Evolutionary conservation across 768 basidiomycete species (phyloP).

Genomic region (Coprinopsis strossmayeri): DNA sequence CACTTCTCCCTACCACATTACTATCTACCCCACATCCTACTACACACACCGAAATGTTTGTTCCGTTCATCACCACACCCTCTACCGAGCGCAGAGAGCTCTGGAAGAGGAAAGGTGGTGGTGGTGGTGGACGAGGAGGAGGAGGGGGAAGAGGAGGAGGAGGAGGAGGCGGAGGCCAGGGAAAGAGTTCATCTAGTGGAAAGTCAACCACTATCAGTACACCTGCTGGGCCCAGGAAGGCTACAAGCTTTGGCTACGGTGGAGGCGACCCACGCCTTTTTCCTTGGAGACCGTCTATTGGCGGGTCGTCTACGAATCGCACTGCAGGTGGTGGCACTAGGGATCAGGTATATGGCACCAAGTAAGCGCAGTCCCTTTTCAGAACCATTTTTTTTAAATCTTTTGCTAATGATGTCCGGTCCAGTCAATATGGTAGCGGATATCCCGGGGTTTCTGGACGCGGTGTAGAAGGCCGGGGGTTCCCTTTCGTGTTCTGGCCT

Average conservation of each 20-base stretch:
- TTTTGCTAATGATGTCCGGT: no score
- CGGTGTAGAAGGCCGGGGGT: slow-evolving; percentile 42
- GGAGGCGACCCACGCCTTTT: background rate
- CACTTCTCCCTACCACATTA: no score
- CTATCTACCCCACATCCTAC: no score
- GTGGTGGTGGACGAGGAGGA: slow-evolving; percentile 17
- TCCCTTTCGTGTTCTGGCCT: slow-evolving; percentile 68
- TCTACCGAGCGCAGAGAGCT: slow-evolving; percentile 14
- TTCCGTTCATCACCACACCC: slow-evolving; percentile 21
- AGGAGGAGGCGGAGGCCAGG: background rate
- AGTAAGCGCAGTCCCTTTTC: background rate
- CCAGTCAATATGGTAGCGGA: slow-evolving; percentile 55
- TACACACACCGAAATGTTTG: slow-evolving; percentile 15
- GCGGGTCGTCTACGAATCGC: background rate
- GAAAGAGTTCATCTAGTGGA: slow-evolving; percentile 12
- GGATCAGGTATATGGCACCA: background rate
- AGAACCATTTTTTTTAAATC: no score
- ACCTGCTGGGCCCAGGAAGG: background rate
- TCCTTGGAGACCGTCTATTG: no score
- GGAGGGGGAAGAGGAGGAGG: slow-evolving; percentile 4
- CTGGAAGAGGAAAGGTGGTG: slow-evolving; percentile 22
- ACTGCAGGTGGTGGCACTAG: background rate
- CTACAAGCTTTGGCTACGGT: background rate
- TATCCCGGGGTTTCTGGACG: slow-evolving; percentile 44
- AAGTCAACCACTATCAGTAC: background rate